Evolutionary conservation across 345 rosid species (phyloP), one percentile per base, ranked within the genome.

Genomic region (Nephelium lappaceum): DNA sequence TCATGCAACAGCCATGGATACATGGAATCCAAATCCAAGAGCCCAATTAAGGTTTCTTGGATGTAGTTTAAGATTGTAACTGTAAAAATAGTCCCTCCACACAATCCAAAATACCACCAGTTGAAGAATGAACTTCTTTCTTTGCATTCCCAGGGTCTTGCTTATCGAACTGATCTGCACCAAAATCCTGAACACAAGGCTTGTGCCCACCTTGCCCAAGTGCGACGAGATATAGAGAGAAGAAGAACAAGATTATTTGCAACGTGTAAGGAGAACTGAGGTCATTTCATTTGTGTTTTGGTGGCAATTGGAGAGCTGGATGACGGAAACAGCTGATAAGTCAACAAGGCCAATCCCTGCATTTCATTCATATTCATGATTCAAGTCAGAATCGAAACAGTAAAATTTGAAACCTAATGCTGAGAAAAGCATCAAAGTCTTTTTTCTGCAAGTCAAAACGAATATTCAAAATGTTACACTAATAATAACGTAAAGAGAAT

Each of bases 111-210:
- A 78, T 88, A 91, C 90, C 93, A 94, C 98, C 97, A 92, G 63
- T 94, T 94, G 86, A 94, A 94, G 79, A 92, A 94, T 2, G 87
- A 89, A 84, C 94, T 79, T 75, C 85, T 90, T 27, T 86, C 82
- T 77, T 75, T 77, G 36, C 86, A 63, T 78, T 91, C 97, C 85
- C 76, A 16, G 92, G 88, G 19, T 89, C 85, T 24, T 86, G 66
- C 55, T 83, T 90, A 27, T 94, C 98, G 65, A 94, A 94, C 71
- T 94, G 97, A 81, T 92, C 98, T 25, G 95, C 98, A 38, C 98
- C 98, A 80, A 94, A 94, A 7, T 94, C 95, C 72, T 90, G 97
- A 45, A 91, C 97, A 82, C 97, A 94, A 15, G 98, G 98, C 77
- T 93, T 92, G 80, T 89, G 93, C 19, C 95, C 95, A 2, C 95